Percentiles rank a stretch among this genome's conserved stretches.
These are phyloP conservation scores for Leptodermis oblonga DNA, from an alignment of 257 asterid species.

Conservation along the genomic window DNA sequence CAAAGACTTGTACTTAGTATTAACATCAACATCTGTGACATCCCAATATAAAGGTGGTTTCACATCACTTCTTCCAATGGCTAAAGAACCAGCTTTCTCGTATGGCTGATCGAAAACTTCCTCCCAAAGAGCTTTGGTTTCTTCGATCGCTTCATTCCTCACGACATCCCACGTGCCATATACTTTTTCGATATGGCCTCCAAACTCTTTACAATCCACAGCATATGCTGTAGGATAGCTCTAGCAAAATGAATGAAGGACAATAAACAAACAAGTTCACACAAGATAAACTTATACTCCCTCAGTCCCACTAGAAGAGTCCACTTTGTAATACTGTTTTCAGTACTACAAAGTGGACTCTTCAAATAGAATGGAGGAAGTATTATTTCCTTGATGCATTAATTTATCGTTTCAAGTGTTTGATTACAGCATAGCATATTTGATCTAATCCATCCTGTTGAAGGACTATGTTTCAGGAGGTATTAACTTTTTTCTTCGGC, in stretches of 20 bases:
- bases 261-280: conserved; percentile 6
- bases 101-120: conserved; percentile 68
- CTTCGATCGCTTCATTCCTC: conserved; percentile 41
- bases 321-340: neutral
- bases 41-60: conserved; percentile 69
- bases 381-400: neutral
- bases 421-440: neutral
- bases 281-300: neutral
- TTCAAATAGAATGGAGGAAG: neutral
- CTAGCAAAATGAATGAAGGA: conserved; percentile 35
- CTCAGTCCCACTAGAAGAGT: neutral
- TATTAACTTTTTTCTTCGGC: neutral
- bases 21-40: conserved; percentile 50
- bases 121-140: conserved; percentile 71
- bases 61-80: conserved; percentile 29
- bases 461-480: no score
- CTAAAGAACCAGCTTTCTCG: conserved; percentile 74
- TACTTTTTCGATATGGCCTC: conserved; percentile 49
- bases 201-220: conserved; percentile 61
- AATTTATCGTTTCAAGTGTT: neutral
- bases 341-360: neutral
- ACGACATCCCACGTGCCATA: conserved; percentile 41
- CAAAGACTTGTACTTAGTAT: conserved; percentile 67
- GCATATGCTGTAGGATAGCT: conserved; percentile 87
- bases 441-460: neutral